These are phyloP conservation scores for Streptanthus diversifolius DNA, from an alignment of 345 rosid genomes.

Conservation along the genomic window DNA sequence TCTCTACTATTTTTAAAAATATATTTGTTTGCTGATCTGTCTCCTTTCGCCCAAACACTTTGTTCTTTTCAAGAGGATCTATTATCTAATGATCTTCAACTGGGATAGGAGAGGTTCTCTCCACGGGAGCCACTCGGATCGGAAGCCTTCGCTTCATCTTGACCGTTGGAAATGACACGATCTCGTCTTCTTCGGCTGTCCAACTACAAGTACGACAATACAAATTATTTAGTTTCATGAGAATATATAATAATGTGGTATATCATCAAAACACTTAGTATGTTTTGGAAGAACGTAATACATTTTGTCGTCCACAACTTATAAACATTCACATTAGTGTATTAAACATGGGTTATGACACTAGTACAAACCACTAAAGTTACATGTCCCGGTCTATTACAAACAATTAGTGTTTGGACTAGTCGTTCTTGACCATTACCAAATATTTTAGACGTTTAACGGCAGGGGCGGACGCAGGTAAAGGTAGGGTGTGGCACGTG, in stretches of 20 bases:
- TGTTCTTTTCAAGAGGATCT: not conserved
- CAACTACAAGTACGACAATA: conserved; percentile 45
- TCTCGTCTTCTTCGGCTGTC: conserved; percentile 56
- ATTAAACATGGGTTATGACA: not conserved
- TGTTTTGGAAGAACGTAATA: not conserved
- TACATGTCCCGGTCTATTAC: not conserved
- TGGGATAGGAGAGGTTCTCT: not conserved
- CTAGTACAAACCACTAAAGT: not conserved
- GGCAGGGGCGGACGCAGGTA: too few species aligned
- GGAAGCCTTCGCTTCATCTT: conserved; percentile 68
- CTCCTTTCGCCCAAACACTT: conserved; percentile 10
- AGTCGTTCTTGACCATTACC: not conserved
- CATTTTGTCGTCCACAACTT: not conserved
- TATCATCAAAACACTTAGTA: not conserved
- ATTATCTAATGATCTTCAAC: not conserved
- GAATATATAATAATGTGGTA: not conserved
- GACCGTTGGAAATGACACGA: conserved; percentile 65
- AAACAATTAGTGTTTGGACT: not conserved
- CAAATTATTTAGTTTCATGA: not conserved
- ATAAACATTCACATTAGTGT: not conserved
- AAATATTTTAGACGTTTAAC: too few species aligned
- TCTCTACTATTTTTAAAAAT: not conserved
- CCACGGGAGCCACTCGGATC: conserved; percentile 41
- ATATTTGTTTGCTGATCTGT: not conserved
- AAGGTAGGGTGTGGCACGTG: too few species aligned